Evolutionary conservation across 768 basidiomycete genomes (phyloP).

Genomic region (Kwoniella dejecticola): DNA sequence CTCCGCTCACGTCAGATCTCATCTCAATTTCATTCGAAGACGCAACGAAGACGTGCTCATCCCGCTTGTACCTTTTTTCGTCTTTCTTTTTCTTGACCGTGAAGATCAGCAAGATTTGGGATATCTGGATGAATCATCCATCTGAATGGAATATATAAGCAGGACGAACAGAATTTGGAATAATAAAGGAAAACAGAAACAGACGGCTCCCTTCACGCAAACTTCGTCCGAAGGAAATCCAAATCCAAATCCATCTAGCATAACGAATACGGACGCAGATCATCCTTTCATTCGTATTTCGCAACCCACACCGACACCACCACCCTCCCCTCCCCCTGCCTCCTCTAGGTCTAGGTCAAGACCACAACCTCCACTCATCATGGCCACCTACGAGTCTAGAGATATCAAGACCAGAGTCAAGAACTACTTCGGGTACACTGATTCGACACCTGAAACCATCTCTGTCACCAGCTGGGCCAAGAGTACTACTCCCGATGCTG

Average conservation of each 20-base stretch:
- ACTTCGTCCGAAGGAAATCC: neutral
- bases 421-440: constrained; percentile 22
- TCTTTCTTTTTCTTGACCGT: neutral
- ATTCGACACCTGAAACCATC: constrained; percentile 22
- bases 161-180: constrained; percentile 6
- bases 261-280: neutral
- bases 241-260: neutral
- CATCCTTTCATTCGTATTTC: constrained; percentile 20
- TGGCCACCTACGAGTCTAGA: neutral
- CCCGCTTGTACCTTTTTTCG: neutral
- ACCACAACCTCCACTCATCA: neutral
- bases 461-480: constrained; percentile 19
- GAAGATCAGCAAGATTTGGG: neutral
- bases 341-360: constrained; percentile 11
- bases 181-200: constrained; percentile 13
- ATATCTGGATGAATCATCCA: neutral
- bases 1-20: constrained; percentile 5
- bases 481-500: constrained; percentile 5
- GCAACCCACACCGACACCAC: neutral
- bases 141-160: constrained; percentile 8
- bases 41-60: constrained; percentile 19
- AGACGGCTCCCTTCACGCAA: neutral
- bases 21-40: neutral
- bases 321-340: neutral
- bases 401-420: constrained; percentile 15